phyloP scores from a whole-genome alignment of 257 asterid genomes.

The Cinchona pubescens region DNA sequence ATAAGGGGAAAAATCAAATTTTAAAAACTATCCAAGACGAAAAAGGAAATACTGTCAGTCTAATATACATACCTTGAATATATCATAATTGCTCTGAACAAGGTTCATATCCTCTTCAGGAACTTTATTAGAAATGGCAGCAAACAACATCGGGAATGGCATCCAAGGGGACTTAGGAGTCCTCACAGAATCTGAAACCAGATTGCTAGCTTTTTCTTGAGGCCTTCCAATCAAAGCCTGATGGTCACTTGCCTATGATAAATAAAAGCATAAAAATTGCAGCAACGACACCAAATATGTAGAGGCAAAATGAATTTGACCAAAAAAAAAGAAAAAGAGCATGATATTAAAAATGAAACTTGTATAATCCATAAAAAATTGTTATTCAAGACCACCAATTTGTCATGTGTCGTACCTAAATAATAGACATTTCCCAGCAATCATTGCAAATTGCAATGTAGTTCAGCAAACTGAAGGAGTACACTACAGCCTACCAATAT shows the following conservation, averaged over 20 bases:
- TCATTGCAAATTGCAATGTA: not conserved
- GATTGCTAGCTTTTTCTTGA: constrained; percentile 26
- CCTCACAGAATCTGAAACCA: constrained; percentile 21
- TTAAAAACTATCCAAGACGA: not conserved
- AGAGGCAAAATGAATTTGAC: not conserved
- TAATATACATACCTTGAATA: constrained; percentile 54
- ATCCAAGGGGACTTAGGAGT: constrained; percentile 80
- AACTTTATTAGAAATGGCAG: constrained; percentile 57
- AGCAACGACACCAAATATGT: not conserved
- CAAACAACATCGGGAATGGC: constrained; percentile 73
- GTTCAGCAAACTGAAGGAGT: not conserved
- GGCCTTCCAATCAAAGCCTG: constrained; percentile 27
- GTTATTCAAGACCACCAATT: not conserved
- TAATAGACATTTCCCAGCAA: not conserved
- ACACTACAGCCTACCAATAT: not conserved
- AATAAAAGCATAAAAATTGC: constrained; percentile 8
- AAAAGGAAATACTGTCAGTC: not conserved
- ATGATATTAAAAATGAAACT: not conserved
- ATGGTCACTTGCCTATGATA: constrained; percentile 35
- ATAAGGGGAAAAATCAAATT: not conserved
- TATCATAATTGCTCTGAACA: constrained; percentile 42
- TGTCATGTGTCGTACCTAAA: too few relatives aligned
- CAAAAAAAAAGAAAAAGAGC: too few relatives aligned
- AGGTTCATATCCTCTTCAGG: constrained; percentile 55
- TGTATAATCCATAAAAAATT: not conserved